Evolutionary conservation across 2,329 filamentous ascomycete genomes (phyloP).

Genomic region (Claviceps humidiphila): DNA sequence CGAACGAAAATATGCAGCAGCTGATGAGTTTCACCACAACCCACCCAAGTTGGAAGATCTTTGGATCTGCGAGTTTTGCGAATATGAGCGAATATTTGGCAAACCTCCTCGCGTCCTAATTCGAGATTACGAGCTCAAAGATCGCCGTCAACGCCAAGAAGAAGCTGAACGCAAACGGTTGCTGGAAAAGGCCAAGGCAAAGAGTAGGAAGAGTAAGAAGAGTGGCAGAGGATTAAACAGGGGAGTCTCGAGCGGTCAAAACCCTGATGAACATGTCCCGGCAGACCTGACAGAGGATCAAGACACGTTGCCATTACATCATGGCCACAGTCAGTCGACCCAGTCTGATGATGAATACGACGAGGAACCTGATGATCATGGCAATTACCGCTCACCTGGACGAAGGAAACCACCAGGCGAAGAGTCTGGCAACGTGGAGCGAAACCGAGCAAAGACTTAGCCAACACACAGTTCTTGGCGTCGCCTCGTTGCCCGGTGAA

Average conservation of each 20-base stretch:
- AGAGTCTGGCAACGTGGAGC: constrained; percentile 8
- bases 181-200: constrained; percentile 87
- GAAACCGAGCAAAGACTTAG: constrained; percentile 7
- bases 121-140: constrained; percentile 86
- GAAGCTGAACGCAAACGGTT: constrained; percentile 75
- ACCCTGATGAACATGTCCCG: constrained; percentile 12
- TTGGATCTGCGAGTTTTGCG: constrained; percentile 97
- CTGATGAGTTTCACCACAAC: constrained; percentile 63
- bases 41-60: constrained; percentile 59
- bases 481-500: not conserved
- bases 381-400: constrained; percentile 12
- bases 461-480: not conserved
- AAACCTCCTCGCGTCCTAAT: constrained; percentile 72
- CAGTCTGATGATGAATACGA: constrained; percentile 27
- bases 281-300: constrained; percentile 12
- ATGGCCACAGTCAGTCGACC: constrained; percentile 21
- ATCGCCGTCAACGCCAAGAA: constrained; percentile 69
- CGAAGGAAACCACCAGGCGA: constrained; percentile 3
- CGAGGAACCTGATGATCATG: constrained; percentile 19
- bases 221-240: constrained; percentile 40
- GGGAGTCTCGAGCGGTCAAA: constrained; percentile 13
- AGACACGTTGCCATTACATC: constrained; percentile 11
- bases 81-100: constrained; percentile 95
- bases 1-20: constrained; percentile 63
- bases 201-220: constrained; percentile 82